Evolutionary conservation across 352 stramenopile genomes (phyloP).

Genomic region (Peronosclerospora sorghi): DNA sequence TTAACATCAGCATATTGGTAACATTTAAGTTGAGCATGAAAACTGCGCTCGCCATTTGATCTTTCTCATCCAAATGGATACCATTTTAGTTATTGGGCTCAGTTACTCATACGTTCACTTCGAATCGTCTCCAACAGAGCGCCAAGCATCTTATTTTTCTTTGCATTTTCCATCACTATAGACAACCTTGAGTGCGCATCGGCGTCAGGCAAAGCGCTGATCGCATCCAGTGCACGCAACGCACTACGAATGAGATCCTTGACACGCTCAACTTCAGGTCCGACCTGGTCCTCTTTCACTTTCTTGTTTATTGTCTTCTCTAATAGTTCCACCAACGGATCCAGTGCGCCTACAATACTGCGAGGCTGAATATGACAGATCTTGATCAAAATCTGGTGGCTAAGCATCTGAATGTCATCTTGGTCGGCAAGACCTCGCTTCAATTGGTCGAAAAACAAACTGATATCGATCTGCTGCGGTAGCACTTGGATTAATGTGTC

Average conservation of each 20-base stretch:
- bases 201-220: constrained; percentile 57
- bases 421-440: constrained; percentile 86
- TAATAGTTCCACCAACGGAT: constrained; percentile 86
- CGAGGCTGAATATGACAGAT: constrained; percentile 80
- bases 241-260: constrained; percentile 95
- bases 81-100: constrained; percentile 2
- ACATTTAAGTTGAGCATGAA: no score
- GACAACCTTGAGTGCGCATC: constrained; percentile 68
- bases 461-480: constrained; percentile 87
- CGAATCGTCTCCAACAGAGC: constrained; percentile 56
- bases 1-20: no score
- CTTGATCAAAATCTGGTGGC: constrained; percentile 95
- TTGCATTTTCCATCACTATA: constrained; percentile 45
- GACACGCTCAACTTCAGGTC: constrained; percentile 90
- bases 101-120: constrained; percentile 34
- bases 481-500: constrained; percentile 93
- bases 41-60: no score
- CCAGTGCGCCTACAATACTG: constrained; percentile 75
- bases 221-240: constrained; percentile 79
- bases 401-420: constrained; percentile 95
- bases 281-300: constrained; percentile 91
- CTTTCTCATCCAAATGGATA: no score
- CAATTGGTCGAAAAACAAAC: constrained; percentile 89
- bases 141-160: constrained; percentile 54
- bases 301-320: constrained; percentile 95